These are phyloP conservation scores for Capronia coronata DNA, from an alignment of 2,329 filamentous ascomycete genomes.

Conservation along the genomic window DNA sequence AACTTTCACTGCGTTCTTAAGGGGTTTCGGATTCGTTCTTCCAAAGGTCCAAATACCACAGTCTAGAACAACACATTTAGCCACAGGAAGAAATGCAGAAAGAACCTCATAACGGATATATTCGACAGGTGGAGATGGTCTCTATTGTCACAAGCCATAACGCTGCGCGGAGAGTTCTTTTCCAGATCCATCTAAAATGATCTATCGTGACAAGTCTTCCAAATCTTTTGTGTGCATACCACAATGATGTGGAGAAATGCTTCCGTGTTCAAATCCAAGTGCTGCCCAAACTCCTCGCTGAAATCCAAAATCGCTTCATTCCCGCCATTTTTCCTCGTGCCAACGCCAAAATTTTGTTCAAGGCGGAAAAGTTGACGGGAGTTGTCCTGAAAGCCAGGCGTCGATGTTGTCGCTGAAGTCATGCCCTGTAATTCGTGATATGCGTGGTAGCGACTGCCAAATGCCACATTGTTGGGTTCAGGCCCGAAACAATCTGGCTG, in stretches of 20 bases:
- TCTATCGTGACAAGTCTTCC: conserved; percentile 19
- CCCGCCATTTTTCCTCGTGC: conserved; percentile 2
- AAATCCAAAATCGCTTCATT: not conserved
- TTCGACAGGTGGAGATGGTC: not conserved
- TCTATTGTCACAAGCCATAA: not conserved
- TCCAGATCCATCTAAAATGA: not conserved
- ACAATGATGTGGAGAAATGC: not conserved
- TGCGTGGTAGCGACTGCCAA: not conserved
- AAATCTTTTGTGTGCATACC: not conserved
- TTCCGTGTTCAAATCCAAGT: not conserved
- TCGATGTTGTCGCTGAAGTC: conserved; percentile 6
- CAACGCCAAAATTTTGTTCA: not conserved
- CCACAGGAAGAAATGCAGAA: no score
- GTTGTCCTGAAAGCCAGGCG: not conserved
- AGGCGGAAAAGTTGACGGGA: not conserved
- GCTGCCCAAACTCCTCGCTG: conserved; percentile 8
- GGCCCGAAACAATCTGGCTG: not conserved
- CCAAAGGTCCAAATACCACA: no score
- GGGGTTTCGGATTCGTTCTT: no score
- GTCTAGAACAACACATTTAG: no score
- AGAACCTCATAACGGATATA: no score
- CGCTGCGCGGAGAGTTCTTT: not conserved
- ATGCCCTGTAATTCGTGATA: conserved; percentile 12
- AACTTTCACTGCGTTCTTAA: no score
- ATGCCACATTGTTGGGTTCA: not conserved